Evolutionary conservation across 371 early-diverging fungal species (phyloP).

Genomic region (Homolaphlyctis polyrhiza): DNA sequence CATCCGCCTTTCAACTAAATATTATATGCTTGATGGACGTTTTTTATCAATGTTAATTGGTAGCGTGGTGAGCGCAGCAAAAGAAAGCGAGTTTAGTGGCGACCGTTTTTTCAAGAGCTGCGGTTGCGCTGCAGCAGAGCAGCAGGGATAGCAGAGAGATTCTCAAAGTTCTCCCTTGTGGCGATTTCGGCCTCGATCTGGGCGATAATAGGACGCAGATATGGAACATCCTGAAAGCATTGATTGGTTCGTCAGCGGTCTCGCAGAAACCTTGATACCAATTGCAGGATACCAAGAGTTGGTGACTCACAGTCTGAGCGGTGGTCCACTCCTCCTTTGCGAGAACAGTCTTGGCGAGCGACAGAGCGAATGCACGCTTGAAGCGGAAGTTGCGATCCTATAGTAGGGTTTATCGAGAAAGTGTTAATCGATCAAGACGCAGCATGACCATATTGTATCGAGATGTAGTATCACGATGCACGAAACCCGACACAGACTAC

Average conservation of each 20-base stretch:
- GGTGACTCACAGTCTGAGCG: slow-evolving; percentile 22
- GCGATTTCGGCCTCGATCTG: slow-evolving; percentile 78
- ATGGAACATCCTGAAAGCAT: slow-evolving; percentile 58
- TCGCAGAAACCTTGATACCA: not conserved
- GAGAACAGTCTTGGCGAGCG: slow-evolving; percentile 65
- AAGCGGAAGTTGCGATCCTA: slow-evolving; percentile 80
- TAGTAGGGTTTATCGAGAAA: slow-evolving; percentile 33
- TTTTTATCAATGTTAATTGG: not conserved
- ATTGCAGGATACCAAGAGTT: not conserved
- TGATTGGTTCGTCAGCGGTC: not conserved
- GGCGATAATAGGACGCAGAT: slow-evolving; percentile 80
- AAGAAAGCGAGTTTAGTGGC: not conserved
- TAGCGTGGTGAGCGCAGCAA: not conserved
- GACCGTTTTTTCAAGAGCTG: slow-evolving; percentile 11
- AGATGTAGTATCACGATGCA: not conserved
- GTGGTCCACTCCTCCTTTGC: slow-evolving; percentile 75
- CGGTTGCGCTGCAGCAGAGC: slow-evolving; percentile 34
- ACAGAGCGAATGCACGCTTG: slow-evolving; percentile 75
- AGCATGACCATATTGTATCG: no score
- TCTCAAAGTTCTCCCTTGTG: slow-evolving; percentile 34
- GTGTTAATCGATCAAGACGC: not conserved
- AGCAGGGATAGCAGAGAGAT: slow-evolving; percentile 33
- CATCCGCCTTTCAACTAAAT: slow-evolving; percentile 2
- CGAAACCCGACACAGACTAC: slow-evolving; percentile 6
- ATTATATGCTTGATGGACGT: not conserved